Evolutionary conservation across 1,284 basidiomycete genomes (phyloP), one percentile per base, ranked within the genome.

Genomic region (Marasmius tenuissimus): DNA sequence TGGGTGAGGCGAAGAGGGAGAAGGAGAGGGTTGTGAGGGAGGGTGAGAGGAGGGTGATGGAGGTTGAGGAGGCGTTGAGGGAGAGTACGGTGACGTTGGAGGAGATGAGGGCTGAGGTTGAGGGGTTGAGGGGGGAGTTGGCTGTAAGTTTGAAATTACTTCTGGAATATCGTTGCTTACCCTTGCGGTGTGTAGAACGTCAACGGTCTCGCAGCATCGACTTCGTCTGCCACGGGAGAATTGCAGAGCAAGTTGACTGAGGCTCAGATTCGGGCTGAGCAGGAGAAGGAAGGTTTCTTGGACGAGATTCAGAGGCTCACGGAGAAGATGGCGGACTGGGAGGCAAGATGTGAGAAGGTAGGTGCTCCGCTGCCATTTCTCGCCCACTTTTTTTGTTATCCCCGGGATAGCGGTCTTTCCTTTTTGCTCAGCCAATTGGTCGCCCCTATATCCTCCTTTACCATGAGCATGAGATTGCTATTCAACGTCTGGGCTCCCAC

Each of bases 81-180:
- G 96, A 98, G 77, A 93, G 91, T 68, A 90, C 89, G n/a, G 81
- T 86, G 40, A 93, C 95, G 1, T 81, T 98, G 16, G 96, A 98
- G 76, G 91, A 89, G 69, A 93, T 96, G n/a, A 81, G 92, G 57
- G 93, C 92, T 9, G 97, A 98, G 73, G 91, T 98, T 27, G 96
- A 98, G 77, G 79, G 80, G 3, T 75, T 97, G 58, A 82, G 96
- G 61, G 79, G 84, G 35, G 95, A 97, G 66, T 77, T 92, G 57
- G 80, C 85, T 38, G 93, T 94, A 72, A 77, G 91, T 80, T 45
- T 58, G n/a, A 27, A 34, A 34, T 33, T 55, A 22, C 9, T n/a
- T n/a, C n/a, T n/a, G n/a, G n/a, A n/a, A n/a, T n/a, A n/a, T n/a
- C 54, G 18, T 16, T 61, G 27, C 53, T 63, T 4, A 39, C n/a